phyloP scores from a whole-genome alignment of 257 asterid genomes.

The Salvia rosmarinus region DNA sequence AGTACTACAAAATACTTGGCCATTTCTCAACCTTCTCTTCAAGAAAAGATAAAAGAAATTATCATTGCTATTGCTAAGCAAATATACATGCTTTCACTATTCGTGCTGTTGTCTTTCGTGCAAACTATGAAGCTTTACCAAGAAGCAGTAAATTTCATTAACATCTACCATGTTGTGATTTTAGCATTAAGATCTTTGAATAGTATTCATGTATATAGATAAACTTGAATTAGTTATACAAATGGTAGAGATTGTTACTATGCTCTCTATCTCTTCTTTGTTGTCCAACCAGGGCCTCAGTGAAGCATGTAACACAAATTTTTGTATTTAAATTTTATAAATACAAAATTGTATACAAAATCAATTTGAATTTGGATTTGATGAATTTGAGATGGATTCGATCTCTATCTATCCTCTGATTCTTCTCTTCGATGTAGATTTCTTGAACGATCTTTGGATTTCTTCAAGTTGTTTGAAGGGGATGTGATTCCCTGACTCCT shows the following conservation, averaged over 20 bases:
- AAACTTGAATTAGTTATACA: background rate
- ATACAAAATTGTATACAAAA: no score
- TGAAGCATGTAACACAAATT: no score
- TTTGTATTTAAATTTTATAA: no score
- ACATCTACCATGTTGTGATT: background rate
- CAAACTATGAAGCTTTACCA: background rate
- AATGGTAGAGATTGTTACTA: background rate
- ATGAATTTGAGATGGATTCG: no score
- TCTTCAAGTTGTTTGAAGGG: no score
- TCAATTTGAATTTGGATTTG: no score
- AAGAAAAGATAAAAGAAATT: background rate
- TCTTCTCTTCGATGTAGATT: no score
- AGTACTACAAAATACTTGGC: background rate
- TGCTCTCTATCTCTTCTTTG: background rate
- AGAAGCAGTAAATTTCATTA: background rate
- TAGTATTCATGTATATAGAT: background rate
- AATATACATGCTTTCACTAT: background rate
- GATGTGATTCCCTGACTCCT: no score
- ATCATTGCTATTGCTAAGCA: conserved; percentile 2
- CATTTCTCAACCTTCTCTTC: conserved; percentile 1
- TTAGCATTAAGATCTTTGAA: background rate
- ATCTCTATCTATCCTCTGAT: no score
- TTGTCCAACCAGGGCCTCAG: background rate
- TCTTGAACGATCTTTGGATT: no score
- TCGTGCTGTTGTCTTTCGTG: background rate